phyloP scores from a whole-genome alignment of 495 filamentous ascomycete genomes.

The Penicillium nucicola region DNA sequence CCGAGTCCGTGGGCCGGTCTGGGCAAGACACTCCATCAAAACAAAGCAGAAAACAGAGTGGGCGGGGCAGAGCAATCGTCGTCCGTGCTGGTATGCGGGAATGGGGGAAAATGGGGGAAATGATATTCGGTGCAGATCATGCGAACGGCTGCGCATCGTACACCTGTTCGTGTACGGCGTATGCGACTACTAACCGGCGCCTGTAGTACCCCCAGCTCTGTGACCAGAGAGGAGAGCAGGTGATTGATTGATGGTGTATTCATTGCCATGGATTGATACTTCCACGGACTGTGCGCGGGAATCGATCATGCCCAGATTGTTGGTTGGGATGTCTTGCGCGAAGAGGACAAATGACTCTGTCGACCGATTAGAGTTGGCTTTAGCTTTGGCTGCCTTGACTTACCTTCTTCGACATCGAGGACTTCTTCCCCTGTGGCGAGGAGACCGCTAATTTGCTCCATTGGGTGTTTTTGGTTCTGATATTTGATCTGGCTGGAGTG shows the following conservation, averaged over 20 bases:
- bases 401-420: conserved; percentile 64
- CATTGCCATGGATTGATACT: conserved; percentile 62
- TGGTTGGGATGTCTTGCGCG: conserved; percentile 68
- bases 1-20: neutral
- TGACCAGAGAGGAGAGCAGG: conserved; percentile 75
- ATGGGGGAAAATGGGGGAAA: neutral
- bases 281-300: conserved; percentile 61
- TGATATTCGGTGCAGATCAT: neutral
- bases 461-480: neutral
- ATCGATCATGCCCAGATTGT: conserved; percentile 83
- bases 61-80: neutral
- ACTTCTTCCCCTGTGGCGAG: conserved; percentile 39
- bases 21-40: conserved; percentile 1
- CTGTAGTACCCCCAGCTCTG: conserved; percentile 81
- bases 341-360: conserved; percentile 86
- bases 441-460: conserved; percentile 10
- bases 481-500: neutral
- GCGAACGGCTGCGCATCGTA: neutral
- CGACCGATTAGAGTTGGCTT: conserved; percentile 3
- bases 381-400: conserved; percentile 19
- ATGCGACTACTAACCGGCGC: conserved; percentile 69
- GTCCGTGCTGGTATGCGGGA: conserved; percentile 2
- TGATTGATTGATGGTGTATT: conserved; percentile 81
- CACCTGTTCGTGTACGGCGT: neutral
- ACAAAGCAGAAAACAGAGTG: neutral